Conservation (phyloP, 2,329 filamentous ascomycete species). For the Arthroderma sp. region DNA sequence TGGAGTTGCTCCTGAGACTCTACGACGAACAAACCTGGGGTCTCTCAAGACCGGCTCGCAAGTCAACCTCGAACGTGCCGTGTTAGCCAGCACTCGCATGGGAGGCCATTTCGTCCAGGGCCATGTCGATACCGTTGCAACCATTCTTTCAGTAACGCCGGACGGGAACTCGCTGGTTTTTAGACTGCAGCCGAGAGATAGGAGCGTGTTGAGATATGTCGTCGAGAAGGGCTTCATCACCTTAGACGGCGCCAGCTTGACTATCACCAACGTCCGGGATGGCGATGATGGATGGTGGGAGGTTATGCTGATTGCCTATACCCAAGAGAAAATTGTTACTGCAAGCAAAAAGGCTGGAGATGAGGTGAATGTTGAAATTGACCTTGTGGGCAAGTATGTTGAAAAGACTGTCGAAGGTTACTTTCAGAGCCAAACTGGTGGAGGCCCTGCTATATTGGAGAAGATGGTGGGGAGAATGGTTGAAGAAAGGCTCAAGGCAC, state of each 20-base stretch:
- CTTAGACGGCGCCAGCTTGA: constrained; percentile 87
- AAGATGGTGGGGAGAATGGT: constrained; percentile 64
- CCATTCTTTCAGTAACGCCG: constrained; percentile 55
- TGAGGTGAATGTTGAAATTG: constrained; percentile 82
- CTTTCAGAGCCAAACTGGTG: constrained; percentile 37
- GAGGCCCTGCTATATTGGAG: constrained; percentile 44
- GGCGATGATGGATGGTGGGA: constrained; percentile 70
- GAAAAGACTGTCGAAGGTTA: constrained; percentile 75
- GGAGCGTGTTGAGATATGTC: constrained; percentile 64
- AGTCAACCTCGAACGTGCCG: constrained; percentile 90
- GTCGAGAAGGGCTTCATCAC: constrained; percentile 95
- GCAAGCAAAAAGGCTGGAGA: constrained; percentile 67
- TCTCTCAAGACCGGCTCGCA: constrained; percentile 48
- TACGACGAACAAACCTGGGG: constrained; percentile 91
- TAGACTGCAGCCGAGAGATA: constrained; percentile 60
- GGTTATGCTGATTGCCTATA: constrained; percentile 96
- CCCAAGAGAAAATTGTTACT: constrained; percentile 79
- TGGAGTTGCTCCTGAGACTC: constrained; percentile 86
- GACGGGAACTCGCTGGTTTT: constrained; percentile 89
- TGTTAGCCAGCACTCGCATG: constrained; percentile 85
- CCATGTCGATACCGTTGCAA: constrained; percentile 83
- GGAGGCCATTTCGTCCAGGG: constrained; percentile 97
- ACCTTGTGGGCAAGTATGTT: constrained; percentile 57
- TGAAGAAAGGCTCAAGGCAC: constrained; percentile 45
- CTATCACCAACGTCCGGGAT: constrained; percentile 76